Conservation (phyloP, 305 asterid genomes). For the Fraxinus dipetala region DNA sequence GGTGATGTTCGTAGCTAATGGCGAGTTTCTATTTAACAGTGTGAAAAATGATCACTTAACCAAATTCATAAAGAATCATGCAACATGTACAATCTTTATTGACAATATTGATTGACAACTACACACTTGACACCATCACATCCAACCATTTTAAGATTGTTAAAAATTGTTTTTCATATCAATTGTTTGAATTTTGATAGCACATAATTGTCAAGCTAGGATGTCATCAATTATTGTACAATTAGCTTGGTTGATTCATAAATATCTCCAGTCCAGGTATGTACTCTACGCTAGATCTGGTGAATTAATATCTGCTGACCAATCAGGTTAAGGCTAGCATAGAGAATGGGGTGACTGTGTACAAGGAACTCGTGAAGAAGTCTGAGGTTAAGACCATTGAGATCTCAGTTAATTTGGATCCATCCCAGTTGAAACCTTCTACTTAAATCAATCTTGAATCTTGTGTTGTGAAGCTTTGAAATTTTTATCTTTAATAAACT, state of each 20-base stretch:
- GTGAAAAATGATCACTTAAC: not conserved
- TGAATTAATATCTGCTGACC: not conserved
- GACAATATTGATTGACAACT: too few relatives aligned
- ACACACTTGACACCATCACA: too few relatives aligned
- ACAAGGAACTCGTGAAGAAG: not conserved
- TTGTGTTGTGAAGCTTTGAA: not conserved
- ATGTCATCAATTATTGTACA: too few relatives aligned
- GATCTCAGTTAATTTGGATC: not conserved
- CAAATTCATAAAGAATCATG: not conserved
- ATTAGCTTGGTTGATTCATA: too few relatives aligned
- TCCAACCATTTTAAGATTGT: too few relatives aligned
- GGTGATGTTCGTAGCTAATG: not conserved
- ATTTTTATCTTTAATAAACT: too few relatives aligned
- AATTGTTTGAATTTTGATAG: too few relatives aligned
- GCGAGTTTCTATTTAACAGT: too few relatives aligned
- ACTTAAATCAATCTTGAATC: not conserved
- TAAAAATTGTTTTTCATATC: too few relatives aligned
- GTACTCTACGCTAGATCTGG: not conserved
- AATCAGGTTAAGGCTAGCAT: not conserved
- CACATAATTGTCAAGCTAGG: too few relatives aligned
- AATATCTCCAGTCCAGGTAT: not conserved
- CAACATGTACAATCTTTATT: too few relatives aligned
- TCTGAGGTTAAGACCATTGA: not conserved
- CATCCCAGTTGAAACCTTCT: not conserved
- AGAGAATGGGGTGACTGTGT: not conserved